These are phyloP conservation scores for Aspergillus campestris DNA, from an alignment of 495 filamentous ascomycete genomes.

Conservation along the genomic window DNA sequence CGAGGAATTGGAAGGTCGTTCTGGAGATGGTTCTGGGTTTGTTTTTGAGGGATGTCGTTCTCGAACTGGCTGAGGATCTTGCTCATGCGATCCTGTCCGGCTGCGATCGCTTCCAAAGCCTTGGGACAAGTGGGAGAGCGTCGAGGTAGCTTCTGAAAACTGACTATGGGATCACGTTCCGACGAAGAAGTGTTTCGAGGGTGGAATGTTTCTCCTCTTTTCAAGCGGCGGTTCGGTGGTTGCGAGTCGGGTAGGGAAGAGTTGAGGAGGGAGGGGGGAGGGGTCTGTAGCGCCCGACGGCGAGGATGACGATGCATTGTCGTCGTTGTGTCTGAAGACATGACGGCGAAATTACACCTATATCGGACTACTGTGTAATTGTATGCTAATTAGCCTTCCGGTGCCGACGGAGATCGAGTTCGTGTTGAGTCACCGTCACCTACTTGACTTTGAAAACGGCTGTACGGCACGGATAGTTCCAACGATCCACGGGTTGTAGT, in stretches of 20 bases:
- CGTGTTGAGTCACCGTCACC: too few species aligned
- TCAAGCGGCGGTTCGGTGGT: constrained; percentile 24
- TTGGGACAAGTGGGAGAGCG: constrained; percentile 41
- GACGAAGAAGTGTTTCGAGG: constrained; percentile 34
- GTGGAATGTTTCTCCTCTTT: constrained; percentile 47
- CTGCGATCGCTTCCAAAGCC: constrained; percentile 37
- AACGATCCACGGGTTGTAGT: too few species aligned
- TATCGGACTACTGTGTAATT: too few species aligned
- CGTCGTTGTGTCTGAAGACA: constrained; percentile 8
- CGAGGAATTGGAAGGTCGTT: constrained; percentile 26
- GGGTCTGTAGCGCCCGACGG: constrained; percentile 25
- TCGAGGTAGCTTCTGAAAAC: constrained; percentile 38
- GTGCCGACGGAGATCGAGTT: too few species aligned
- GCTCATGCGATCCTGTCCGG: constrained; percentile 40
- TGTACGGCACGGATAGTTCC: too few species aligned
- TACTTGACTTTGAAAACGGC: too few species aligned
- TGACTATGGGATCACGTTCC: constrained; percentile 35
- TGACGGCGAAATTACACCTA: constrained; percentile 1
- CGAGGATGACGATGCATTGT: constrained; percentile 21
- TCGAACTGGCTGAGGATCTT: constrained; percentile 37
- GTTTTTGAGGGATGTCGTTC: constrained; percentile 26
- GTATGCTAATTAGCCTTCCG: too few species aligned
- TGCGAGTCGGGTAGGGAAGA: constrained; percentile 11
- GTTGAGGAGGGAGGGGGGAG: constrained; percentile 19
- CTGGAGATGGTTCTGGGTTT: constrained; percentile 15